These are phyloP conservation scores for Leccinellum albellum DNA, from an alignment of 768 basidiomycete genomes.

Conservation along the genomic window DNA sequence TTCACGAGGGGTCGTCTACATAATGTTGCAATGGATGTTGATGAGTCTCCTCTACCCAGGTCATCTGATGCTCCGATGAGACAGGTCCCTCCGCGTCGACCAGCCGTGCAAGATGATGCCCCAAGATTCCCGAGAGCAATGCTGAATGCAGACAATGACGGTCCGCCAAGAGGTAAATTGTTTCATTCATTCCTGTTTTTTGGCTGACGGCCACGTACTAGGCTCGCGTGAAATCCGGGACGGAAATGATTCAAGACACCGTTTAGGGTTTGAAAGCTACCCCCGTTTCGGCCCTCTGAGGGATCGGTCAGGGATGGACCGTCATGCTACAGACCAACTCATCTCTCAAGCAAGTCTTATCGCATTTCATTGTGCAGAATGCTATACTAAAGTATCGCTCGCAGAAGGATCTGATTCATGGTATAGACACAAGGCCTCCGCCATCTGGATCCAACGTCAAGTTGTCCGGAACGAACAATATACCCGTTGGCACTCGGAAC, in stretches of 20 bases:
- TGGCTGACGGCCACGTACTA: neutral
- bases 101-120: conserved; percentile 23
- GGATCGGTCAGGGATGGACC: conserved; percentile 20
- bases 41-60: conserved; percentile 21
- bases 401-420: conserved; percentile 21
- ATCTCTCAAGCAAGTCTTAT: conserved; percentile 17
- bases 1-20: conserved; percentile 19
- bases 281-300: conserved; percentile 15
- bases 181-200: neutral
- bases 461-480: conserved; percentile 32
- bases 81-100: conserved; percentile 14
- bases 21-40: conserved; percentile 27
- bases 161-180: conserved; percentile 12
- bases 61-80: conserved; percentile 17
- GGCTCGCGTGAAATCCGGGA: conserved; percentile 22
- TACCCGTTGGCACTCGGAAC: conserved; percentile 27
- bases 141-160: conserved; percentile 25
- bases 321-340: conserved; percentile 15
- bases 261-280: conserved; percentile 9
- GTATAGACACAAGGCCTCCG: conserved; percentile 10
- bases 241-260: conserved; percentile 16
- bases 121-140: conserved; percentile 38
- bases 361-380: neutral
- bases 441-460: conserved; percentile 20
- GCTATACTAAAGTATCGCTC: neutral